Percentiles rank a stretch among this genome's conserved stretches.
Evolutionary conservation across 2,329 filamentous ascomycete species (phyloP).

Genomic region (Ceratocystis ficicola): DNA sequence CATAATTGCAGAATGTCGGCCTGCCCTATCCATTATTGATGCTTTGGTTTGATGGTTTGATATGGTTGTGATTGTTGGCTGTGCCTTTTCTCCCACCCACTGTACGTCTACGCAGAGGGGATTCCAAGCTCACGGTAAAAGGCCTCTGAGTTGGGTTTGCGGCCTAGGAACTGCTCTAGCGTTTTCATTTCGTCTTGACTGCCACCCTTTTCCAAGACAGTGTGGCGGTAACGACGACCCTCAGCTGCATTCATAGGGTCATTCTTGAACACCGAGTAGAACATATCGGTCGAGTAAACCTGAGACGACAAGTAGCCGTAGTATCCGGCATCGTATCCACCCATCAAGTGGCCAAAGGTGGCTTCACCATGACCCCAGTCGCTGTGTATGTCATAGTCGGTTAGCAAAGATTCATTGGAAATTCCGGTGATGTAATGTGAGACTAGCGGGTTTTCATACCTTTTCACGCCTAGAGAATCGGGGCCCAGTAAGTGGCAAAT

Average conservation of each 20-base stretch:
- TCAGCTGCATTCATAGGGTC: slow-evolving; percentile 66
- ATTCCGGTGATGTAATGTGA: background rate
- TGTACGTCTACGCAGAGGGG: slow-evolving; percentile 15
- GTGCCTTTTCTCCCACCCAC: background rate
- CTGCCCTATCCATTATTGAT: background rate
- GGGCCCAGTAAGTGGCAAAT: slow-evolving; percentile 65
- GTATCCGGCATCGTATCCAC: slow-evolving; percentile 76
- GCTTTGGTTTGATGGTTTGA: slow-evolving; percentile 1
- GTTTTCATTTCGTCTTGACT: slow-evolving; percentile 71
- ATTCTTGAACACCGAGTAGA: slow-evolving; percentile 64
- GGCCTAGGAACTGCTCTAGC: slow-evolving; percentile 63
- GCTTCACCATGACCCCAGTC: slow-evolving; percentile 68
- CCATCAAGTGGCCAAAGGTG: slow-evolving; percentile 71
- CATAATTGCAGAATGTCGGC: background rate
- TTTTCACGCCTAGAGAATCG: slow-evolving; percentile 47
- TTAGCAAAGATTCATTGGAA: background rate
- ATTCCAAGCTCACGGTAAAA: slow-evolving; percentile 67
- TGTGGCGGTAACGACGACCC: slow-evolving; percentile 64
- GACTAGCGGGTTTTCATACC: slow-evolving; percentile 32
- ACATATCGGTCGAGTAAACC: slow-evolving; percentile 80
- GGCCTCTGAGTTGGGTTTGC: slow-evolving; percentile 63
- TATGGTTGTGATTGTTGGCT: background rate
- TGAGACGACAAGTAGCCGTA: slow-evolving; percentile 64
- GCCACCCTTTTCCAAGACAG: slow-evolving; percentile 65
- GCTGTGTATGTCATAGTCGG: slow-evolving; percentile 28